phyloP scores from a whole-genome alignment of 805 yeast genomes.

The Ogataea trehaloabstinens region DNA sequence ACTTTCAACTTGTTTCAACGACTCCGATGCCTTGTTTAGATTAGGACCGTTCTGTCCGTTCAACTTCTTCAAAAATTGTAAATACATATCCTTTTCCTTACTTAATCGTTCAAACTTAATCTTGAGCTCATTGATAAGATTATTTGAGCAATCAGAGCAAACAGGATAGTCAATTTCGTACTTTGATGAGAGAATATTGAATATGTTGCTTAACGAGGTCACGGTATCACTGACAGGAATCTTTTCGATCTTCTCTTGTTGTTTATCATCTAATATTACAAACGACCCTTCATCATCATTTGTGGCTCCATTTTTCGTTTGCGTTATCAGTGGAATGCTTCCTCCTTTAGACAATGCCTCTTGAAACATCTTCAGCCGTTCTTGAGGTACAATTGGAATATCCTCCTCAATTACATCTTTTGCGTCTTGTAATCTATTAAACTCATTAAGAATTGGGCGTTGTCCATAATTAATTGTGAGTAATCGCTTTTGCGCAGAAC shows the following conservation, averaged over 20 bases:
- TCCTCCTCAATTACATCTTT: constrained; percentile 12
- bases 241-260: constrained; percentile 17
- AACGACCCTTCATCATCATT: constrained; percentile 29
- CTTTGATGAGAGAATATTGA: constrained; percentile 71
- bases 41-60: constrained; percentile 51
- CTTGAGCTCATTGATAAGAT: constrained; percentile 62
- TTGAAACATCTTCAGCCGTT: constrained; percentile 37
- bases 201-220: constrained; percentile 59
- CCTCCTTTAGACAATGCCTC: constrained; percentile 27
- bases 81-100: constrained; percentile 75
- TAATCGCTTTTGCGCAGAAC: constrained; percentile 54
- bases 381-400: constrained; percentile 35
- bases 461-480: constrained; percentile 37
- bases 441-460: constrained; percentile 13
- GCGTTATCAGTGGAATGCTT: constrained; percentile 21
- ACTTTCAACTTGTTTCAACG: constrained; percentile 44
- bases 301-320: constrained; percentile 9
- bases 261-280: constrained; percentile 24
- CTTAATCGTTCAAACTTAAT: constrained; percentile 68
- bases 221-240: constrained; percentile 34
- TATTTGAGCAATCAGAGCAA: constrained; percentile 79
- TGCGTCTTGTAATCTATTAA: background rate
- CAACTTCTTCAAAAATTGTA: constrained; percentile 68
- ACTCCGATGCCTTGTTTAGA: constrained; percentile 40
- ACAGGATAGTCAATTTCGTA: constrained; percentile 83